phyloP scores from a whole-genome alignment of 495 filamentous ascomycete genomes.

The Penicilliopsis zonata region DNA sequence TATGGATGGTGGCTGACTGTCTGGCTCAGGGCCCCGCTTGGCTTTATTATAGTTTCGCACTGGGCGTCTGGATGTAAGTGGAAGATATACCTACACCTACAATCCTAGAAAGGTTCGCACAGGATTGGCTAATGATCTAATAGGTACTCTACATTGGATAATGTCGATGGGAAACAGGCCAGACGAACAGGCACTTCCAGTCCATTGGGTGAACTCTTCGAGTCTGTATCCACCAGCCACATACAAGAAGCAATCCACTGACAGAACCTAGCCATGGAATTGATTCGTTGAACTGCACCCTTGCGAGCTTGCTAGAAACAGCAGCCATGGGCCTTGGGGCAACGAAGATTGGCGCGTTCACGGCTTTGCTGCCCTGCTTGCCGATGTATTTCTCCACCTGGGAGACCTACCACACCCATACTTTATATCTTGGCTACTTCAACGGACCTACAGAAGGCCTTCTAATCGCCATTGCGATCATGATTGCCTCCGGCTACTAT shows the following conservation, averaged over 20 bases:
- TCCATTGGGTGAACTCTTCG: constrained; percentile 89
- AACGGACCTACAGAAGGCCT: constrained; percentile 97
- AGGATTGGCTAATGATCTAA: not conserved
- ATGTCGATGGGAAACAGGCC: constrained; percentile 96
- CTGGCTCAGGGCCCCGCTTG: constrained; percentile 63
- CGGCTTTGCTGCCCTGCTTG: constrained; percentile 77
- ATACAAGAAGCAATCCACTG: constrained; percentile 11
- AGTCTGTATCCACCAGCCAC: constrained; percentile 36
- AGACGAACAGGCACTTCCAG: constrained; percentile 90
- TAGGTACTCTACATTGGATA: constrained; percentile 95
- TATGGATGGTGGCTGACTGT: constrained; percentile 12
- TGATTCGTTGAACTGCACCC: constrained; percentile 91
- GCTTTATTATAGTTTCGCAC: constrained; percentile 90
- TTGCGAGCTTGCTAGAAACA: constrained; percentile 77
- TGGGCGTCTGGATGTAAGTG: constrained; percentile 80
- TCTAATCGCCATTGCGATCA: constrained; percentile 72
- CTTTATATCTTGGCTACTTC: constrained; percentile 90
- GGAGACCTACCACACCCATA: constrained; percentile 99
- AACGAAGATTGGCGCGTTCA: constrained; percentile 74
- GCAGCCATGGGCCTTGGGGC: constrained; percentile 85
- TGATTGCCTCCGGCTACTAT: constrained; percentile 76
- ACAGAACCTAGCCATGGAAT: constrained; percentile 66
- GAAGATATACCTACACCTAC: not conserved
- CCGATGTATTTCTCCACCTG: constrained; percentile 99
- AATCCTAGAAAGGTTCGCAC: constrained; percentile 6